phyloP scores from a whole-genome alignment of 257 asterid genomes.

The Plectranthus barbatus region DNA sequence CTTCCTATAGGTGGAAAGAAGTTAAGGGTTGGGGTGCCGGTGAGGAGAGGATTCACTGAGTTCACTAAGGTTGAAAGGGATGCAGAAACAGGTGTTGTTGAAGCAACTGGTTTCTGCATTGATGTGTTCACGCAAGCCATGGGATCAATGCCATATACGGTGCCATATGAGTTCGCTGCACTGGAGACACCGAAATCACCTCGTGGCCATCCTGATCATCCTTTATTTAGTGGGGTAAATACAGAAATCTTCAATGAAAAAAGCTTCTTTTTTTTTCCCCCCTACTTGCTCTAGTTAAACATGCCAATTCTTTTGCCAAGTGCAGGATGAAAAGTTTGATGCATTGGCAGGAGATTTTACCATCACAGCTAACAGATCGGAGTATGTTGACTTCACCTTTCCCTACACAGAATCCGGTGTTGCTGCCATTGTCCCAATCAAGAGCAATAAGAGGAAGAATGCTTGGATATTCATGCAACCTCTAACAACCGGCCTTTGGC shows the following conservation, averaged over 20 bases:
- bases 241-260: no score
- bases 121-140: slow-evolving; percentile 32
- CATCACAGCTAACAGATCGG: slow-evolving; percentile 23
- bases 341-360: slow-evolving; percentile 45
- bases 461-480: slow-evolving; percentile 53
- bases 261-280: neutral
- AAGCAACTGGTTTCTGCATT: slow-evolving; percentile 26
- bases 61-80: slow-evolving; percentile 29
- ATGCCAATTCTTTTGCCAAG: neutral
- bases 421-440: slow-evolving; percentile 25
- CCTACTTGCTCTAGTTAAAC: neutral
- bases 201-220: slow-evolving; percentile 5
- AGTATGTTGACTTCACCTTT: slow-evolving; percentile 33
- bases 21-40: slow-evolving; percentile 39
- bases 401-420: slow-evolving; percentile 37
- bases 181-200: slow-evolving; percentile 5
- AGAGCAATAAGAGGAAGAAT: slow-evolving; percentile 26
- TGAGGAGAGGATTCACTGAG: slow-evolving; percentile 15
- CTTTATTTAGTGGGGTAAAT: slow-evolving; percentile 11
- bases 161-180: slow-evolving; percentile 26
- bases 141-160: slow-evolving; percentile 27
- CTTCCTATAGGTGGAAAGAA: slow-evolving; percentile 31
- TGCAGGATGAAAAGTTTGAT: slow-evolving; percentile 17
- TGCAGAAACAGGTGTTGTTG: slow-evolving; percentile 15
- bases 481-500: slow-evolving; percentile 32